phyloP scores from a whole-genome alignment of 2,329 filamentous ascomycete genomes.

The Aspergillus sp. region DNA sequence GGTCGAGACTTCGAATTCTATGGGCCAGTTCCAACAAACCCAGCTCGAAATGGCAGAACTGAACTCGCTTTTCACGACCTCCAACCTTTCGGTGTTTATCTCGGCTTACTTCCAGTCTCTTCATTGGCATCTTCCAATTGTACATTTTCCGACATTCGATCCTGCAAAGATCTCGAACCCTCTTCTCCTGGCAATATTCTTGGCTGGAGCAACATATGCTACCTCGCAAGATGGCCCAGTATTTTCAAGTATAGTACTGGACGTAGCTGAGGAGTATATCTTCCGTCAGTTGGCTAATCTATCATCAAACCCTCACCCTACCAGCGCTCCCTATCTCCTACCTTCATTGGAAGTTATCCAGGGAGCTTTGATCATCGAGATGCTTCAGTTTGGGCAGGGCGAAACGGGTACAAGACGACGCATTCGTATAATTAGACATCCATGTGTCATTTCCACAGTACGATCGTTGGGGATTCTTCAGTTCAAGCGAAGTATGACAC shows the following conservation, averaged over 20 bases:
- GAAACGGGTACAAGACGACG: constrained; percentile 31
- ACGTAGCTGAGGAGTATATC: constrained; percentile 34
- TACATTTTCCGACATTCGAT: constrained; percentile 36
- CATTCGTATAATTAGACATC: constrained; percentile 35
- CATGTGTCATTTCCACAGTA: constrained; percentile 33
- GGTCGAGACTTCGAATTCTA: constrained; percentile 33
- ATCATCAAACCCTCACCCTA: constrained; percentile 14
- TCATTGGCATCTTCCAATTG: constrained; percentile 35
- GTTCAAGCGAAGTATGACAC: constrained; percentile 22
- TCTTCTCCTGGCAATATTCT: constrained; percentile 31
- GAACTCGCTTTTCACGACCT: constrained; percentile 25
- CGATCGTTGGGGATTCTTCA: constrained; percentile 32
- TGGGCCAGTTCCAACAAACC: constrained; percentile 13
- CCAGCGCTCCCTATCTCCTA: constrained; percentile 2
- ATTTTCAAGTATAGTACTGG: constrained; percentile 26
- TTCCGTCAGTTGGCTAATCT: constrained; percentile 29
- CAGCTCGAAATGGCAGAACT: constrained; percentile 23
- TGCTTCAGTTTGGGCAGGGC: constrained; percentile 36
- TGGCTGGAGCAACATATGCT: constrained; percentile 32
- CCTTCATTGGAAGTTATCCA: constrained; percentile 30
- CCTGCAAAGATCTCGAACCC: constrained; percentile 28
- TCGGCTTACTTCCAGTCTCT: constrained; percentile 35
- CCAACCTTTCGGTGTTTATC: constrained; percentile 31
- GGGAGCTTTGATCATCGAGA: constrained; percentile 34
- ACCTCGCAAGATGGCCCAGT: constrained; percentile 21